Base-by-base conservation (phyloP, 352 stramenopile species). In the Phytopythium kandeliae region DNA sequence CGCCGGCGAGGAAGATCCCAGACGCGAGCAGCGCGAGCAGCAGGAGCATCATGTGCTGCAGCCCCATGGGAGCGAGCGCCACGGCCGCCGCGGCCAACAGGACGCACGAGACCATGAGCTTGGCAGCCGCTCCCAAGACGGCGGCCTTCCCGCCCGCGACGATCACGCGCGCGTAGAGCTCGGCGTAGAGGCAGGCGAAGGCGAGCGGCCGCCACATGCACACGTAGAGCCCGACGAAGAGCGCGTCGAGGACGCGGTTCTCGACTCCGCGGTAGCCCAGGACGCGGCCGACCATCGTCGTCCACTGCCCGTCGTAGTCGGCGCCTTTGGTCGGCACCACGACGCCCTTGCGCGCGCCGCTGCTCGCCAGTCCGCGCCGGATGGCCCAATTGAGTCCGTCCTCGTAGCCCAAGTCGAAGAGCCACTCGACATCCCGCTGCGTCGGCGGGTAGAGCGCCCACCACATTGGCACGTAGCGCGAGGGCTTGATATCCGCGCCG, bases 381-480 rank as follows among this genome's bases (percentile, higher is more conserved):
- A 71, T 57, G 12, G 85, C 76, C 82, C 82, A 92, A 36, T 67
- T 76, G 25, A 89, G 70, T 24, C 70, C 78, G 54, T 92, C 84
- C 54, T 85, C 71, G 45, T 93, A 91, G n/a, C 85, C 83, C 26
- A 94, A 53, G 42, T 95, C 74, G 46, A 92, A 92, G 19, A 96
- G 62, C 84, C 86, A 95, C 57, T 88, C 62, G 33, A 95, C 69
- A 50, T 91, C 76, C 15, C 78, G 69, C 37, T 70, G 59, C 9
- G 65, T 69, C 0, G 85, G 82, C 19, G 86, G 84, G 48, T 89
- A 73, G 30, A 93, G 3, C 2, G 72, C 78, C 85, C 85, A 96
- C 82, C 84, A 92, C 72, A 95, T 84, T 2, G 85, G 86, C 54
- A 96, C 81, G 54, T 95, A 96, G n/a, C 83, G 76, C 33, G 80